Evolutionary conservation across 1,284 basidiomycete genomes (phyloP), one percentile per base, ranked within the genome.

Genomic region (Ceratobasidium sp.): DNA sequence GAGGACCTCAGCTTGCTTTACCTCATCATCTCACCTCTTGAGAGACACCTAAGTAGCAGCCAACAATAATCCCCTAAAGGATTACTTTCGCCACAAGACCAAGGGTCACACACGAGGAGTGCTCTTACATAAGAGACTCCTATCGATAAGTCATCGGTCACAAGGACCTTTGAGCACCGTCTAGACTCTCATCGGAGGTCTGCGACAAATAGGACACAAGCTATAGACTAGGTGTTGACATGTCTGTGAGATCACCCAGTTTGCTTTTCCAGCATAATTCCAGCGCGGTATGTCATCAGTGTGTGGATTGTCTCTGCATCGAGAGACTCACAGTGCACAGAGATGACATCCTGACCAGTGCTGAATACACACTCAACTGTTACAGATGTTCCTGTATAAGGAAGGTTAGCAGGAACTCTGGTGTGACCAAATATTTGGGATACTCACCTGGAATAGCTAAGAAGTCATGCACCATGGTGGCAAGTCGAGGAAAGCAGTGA

Each of bases 381-480:
- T 11, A 68, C 75, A 9, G 75, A 74, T 6, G 71, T 46, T 2
- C 75, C 75, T 66, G 34, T 49, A 48, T 29, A 39, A 4, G 7
- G 19, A 24, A 43, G 13, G 9, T 29, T 34, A 24, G 11, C 13
- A 49, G 39, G 13, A 48, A 29, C 4, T 3, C 1, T 24, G 19
- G 2, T 49, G 24, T 64, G 49, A 13, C 1, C 24, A n/a, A 43
- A 5, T 11, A 1, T 11, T 24, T 43, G 2, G 34, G 22, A 5
- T 16, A 64, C 62, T 48, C 43, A 64, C 62, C 62, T 27, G 62
- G 62, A 34, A 64, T 64, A 27, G 13, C 43, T 14, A 64, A 43
- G 19, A 64, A 64, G 31, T 64, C 46, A 16, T 46, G 43, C 4
- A 46, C 63, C 63, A 51, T 65, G 5, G 29, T 24, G 1, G 63